A percentile compares a stretch with the other conserved stretches of the same genome.
Conservation (phyloP, 441 rosid species). For the Euphorbia corollata region DNA sequence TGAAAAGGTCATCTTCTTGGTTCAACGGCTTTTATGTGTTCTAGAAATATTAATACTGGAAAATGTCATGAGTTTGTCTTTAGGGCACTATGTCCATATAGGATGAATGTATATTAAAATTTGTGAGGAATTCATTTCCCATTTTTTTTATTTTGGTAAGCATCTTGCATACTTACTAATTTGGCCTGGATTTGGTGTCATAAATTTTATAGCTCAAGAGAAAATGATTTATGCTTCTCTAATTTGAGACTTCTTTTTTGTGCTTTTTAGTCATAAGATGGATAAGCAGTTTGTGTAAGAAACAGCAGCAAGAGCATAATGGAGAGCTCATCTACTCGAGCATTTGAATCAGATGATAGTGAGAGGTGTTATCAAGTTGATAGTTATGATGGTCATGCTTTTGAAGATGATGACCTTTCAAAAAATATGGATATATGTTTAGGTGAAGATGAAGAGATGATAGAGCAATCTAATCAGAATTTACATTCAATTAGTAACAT, state of each 20-base stretch:
- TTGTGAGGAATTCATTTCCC: neutral
- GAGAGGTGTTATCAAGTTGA: slow-evolving; percentile 30
- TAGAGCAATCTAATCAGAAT: slow-evolving; percentile 30
- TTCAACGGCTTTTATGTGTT: neutral
- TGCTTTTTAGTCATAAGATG: slow-evolving; percentile 17
- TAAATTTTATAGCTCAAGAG: neutral
- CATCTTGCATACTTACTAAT: neutral
- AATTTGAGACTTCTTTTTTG: slow-evolving; percentile 7
- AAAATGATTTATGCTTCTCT: neutral
- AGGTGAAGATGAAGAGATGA: slow-evolving; percentile 35
- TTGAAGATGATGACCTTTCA: slow-evolving; percentile 32
- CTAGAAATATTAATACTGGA: neutral
- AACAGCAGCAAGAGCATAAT: slow-evolving; percentile 17
- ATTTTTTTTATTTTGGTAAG: neutral
- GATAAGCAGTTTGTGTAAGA: slow-evolving; percentile 11
- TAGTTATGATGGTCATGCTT: slow-evolving; percentile 29
- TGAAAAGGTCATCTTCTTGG: neutral
- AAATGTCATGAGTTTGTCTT: neutral
- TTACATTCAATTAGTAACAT: slow-evolving; percentile 18
- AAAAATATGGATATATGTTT: slow-evolving; percentile 30
- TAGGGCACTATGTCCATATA: neutral
- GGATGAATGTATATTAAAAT: neutral
- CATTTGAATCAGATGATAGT: slow-evolving; percentile 36
- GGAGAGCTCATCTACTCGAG: slow-evolving; percentile 36
- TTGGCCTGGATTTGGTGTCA: neutral